These are phyloP conservation scores for Leucaena leucocephala DNA, from an alignment of 306 rosid species.

Conservation along the genomic window DNA sequence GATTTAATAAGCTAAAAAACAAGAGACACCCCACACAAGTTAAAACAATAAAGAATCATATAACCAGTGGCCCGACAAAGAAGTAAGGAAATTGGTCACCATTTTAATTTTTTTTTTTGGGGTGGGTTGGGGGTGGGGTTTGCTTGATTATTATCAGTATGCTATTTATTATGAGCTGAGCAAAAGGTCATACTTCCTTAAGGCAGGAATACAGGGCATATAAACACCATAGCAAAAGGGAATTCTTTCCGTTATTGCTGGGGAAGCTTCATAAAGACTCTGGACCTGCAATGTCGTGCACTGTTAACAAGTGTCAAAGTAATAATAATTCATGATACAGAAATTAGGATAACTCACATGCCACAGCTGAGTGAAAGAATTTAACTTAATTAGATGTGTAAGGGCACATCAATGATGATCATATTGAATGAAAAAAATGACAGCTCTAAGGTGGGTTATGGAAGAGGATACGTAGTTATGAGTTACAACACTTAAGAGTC, in stretches of 20 bases:
- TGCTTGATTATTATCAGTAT: neutral
- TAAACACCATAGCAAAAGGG: constrained; percentile 63
- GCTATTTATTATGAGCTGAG: constrained; percentile 20
- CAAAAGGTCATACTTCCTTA: constrained; percentile 68
- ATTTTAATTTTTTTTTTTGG: neutral
- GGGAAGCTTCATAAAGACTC: constrained; percentile 62
- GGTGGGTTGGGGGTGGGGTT: neutral
- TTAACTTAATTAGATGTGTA: neutral
- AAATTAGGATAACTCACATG: constrained; percentile 30
- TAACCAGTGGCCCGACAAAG: neutral
- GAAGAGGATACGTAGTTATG: neutral
- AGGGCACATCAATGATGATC: neutral
- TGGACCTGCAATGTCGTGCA: constrained; percentile 61
- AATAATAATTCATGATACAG: constrained; percentile 3
- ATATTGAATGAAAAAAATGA: neutral
- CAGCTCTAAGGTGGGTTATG: neutral
- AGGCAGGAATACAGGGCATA: constrained; percentile 77
- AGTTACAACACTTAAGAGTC: neutral
- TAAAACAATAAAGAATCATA: constrained; percentile 2
- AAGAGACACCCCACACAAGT: neutral
- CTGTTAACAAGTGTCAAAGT: constrained; percentile 30
- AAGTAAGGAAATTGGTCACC: neutral
- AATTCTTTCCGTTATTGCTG: constrained; percentile 66
- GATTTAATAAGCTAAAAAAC: constrained; percentile 10
- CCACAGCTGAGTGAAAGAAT: constrained; percentile 7